Evolutionary conservation across 768 basidiomycete genomes (phyloP).

Genomic region (Infundibulicybe gibba): DNA sequence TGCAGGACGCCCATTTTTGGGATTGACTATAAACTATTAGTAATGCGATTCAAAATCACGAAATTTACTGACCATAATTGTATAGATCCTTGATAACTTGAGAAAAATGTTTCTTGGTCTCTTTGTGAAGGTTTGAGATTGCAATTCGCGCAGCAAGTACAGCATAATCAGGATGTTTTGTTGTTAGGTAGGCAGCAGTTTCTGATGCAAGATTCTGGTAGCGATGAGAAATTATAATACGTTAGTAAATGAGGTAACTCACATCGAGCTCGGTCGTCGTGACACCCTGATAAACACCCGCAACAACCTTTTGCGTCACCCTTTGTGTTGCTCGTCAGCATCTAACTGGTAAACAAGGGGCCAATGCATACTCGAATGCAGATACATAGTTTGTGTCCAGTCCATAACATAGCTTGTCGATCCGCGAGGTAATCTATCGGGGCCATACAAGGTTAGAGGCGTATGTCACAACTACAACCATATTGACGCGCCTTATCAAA

Average conservation of each 20-base stretch:
- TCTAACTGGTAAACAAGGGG: not conserved
- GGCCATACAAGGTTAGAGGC: conserved; percentile 9
- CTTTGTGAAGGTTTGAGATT: conserved; percentile 98
- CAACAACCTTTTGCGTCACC: conserved; percentile 88
- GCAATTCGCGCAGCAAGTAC: conserved; percentile 98
- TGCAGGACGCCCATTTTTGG: conserved; percentile 84
- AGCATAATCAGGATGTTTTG: conserved; percentile 96
- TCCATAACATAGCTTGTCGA: conserved; percentile 93
- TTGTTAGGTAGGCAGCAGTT: conserved; percentile 96
- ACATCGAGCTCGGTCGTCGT: conserved; percentile 98
- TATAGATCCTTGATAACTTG: conserved; percentile 90
- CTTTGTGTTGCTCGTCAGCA: conserved; percentile 29
- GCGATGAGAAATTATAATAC: not conserved
- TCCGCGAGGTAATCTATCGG: conserved; percentile 76
- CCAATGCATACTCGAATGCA: conserved; percentile 73
- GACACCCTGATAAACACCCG: conserved; percentile 91
- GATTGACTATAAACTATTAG: conserved; percentile 62
- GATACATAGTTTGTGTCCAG: conserved; percentile 90
- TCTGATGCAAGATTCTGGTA: conserved; percentile 92
- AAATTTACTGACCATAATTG: conserved; percentile 60
- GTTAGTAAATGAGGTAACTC: conserved; percentile 21
- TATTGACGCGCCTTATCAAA: conserved; percentile 76
- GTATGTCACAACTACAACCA: conserved; percentile 8
- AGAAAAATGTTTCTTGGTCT: conserved; percentile 97
- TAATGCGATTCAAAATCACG: not conserved